Percentiles rank a stretch among this genome's conserved stretches.
Conservation (phyloP, 2,329 filamentous ascomycete genomes). For the Nigrospora sphaerica region DNA sequence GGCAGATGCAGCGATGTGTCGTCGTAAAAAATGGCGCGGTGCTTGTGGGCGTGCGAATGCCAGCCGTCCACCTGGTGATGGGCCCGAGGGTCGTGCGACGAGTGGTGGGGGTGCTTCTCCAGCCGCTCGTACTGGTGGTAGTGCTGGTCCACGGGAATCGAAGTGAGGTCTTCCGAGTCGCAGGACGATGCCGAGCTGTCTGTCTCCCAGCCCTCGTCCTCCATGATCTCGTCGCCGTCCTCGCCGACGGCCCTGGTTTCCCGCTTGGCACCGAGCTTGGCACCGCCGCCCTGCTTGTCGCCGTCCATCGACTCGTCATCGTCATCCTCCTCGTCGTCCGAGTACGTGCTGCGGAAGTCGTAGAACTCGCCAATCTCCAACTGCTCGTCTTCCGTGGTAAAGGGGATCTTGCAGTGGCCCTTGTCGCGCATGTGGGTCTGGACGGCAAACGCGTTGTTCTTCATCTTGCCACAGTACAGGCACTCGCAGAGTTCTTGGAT, state of each 20-base stretch:
- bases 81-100: constrained; percentile 60
- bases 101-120: constrained; percentile 68
- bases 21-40: constrained; percentile 76
- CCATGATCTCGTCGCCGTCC: constrained; percentile 48
- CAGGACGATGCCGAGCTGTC: constrained; percentile 86
- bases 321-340: constrained; percentile 64
- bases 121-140: constrained; percentile 67
- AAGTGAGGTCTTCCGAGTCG: constrained; percentile 75
- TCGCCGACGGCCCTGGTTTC: constrained; percentile 41
- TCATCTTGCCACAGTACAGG: constrained; percentile 77
- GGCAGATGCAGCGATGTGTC: constrained; percentile 93
- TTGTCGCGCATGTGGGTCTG: constrained; percentile 98
- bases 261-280: constrained; percentile 62
- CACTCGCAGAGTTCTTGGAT: constrained; percentile 78
- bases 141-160: constrained; percentile 68
- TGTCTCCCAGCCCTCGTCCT: constrained; percentile 87
- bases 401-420: constrained; percentile 94
- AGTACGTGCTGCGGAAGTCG: constrained; percentile 93
- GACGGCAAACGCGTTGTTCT: constrained; percentile 69
- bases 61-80: constrained; percentile 72
- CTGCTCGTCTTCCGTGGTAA: constrained; percentile 80
- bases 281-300: constrained; percentile 48
- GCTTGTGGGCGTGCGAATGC: constrained; percentile 77
- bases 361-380: constrained; percentile 94
- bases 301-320: constrained; percentile 45